A percentile compares a stretch with the other conserved stretches of the same genome.
phyloP scores from a whole-genome alignment of 164 flowering plant species.

The Chimonanthus salicifolius region DNA sequence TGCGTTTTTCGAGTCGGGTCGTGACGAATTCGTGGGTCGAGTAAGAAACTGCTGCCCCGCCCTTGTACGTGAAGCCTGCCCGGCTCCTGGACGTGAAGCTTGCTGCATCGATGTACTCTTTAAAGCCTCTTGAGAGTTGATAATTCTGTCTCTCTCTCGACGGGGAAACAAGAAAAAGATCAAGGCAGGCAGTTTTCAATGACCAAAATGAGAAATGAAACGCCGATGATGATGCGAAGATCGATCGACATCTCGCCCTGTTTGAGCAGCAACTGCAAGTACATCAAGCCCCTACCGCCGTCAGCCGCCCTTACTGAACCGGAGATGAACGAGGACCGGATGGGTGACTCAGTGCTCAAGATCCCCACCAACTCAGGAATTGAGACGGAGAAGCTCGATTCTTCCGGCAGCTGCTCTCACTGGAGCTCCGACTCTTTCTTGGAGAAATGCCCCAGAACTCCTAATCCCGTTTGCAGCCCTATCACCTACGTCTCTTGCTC shows the following conservation, averaged over 20 bases:
- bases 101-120: too few species aligned
- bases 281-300: background rate
- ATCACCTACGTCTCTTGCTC: background rate
- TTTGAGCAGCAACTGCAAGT: background rate
- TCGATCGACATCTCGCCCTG: background rate
- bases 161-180: background rate
- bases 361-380: background rate
- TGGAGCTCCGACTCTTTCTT: slow-evolving; percentile 14
- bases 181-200: too few species aligned
- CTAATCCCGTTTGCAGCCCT: slow-evolving; percentile 20
- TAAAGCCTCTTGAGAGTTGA: too few species aligned
- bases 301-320: background rate
- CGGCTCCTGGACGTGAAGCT: too few species aligned
- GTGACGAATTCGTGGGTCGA: too few species aligned
- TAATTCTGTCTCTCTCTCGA: too few species aligned
- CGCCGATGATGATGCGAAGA: background rate
- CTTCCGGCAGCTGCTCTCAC: background rate
- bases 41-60: too few species aligned
- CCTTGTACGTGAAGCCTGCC: too few species aligned
- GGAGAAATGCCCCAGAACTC: slow-evolving; percentile 14
- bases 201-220: background rate
- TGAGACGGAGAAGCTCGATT: background rate
- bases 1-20: too few species aligned
- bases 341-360: background rate
- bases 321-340: background rate